phyloP scores from a whole-genome alignment of 352 stramenopile species.

The Pythium coloratum region DNA sequence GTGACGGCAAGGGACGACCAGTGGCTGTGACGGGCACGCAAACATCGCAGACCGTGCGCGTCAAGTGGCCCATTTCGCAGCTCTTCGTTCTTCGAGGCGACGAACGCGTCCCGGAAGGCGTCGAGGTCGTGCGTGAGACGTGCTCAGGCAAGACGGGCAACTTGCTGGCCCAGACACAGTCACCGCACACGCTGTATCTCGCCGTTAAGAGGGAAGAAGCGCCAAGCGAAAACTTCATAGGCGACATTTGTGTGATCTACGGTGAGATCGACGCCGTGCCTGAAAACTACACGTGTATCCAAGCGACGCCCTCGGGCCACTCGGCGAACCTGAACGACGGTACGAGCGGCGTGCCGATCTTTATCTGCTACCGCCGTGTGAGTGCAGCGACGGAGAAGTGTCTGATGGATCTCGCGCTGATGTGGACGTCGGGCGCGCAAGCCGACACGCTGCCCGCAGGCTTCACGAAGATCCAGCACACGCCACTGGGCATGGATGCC shows the following conservation, averaged over 20 bases:
- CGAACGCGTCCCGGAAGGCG: slow-evolving; percentile 67
- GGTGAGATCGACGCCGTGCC: slow-evolving; percentile 83
- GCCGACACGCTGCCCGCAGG: slow-evolving; percentile 57
- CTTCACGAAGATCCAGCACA: slow-evolving; percentile 87
- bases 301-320: slow-evolving; percentile 62
- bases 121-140: slow-evolving; percentile 68
- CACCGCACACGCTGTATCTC: slow-evolving; percentile 72
- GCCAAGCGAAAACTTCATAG: slow-evolving; percentile 49
- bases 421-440: slow-evolving; percentile 73
- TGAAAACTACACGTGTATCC: slow-evolving; percentile 72
- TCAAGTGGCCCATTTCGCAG: slow-evolving; percentile 77
- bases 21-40: slow-evolving; percentile 63
- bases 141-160: slow-evolving; percentile 73
- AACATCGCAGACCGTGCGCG: slow-evolving; percentile 50
- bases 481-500: slow-evolving; percentile 83
- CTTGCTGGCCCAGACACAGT: slow-evolving; percentile 69
- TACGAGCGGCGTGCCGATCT: slow-evolving; percentile 70
- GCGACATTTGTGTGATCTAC: slow-evolving; percentile 83
- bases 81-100: slow-evolving; percentile 76
- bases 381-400: slow-evolving; percentile 41
- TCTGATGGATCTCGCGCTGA: slow-evolving; percentile 72
- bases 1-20: slow-evolving; percentile 56
- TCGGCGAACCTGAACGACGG: slow-evolving; percentile 87
- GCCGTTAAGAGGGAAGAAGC: slow-evolving; percentile 66
- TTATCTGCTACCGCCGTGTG: slow-evolving; percentile 74